phyloP scores from a whole-genome alignment of 2,329 filamentous ascomycete genomes.

The Monosporascus sp. region DNA sequence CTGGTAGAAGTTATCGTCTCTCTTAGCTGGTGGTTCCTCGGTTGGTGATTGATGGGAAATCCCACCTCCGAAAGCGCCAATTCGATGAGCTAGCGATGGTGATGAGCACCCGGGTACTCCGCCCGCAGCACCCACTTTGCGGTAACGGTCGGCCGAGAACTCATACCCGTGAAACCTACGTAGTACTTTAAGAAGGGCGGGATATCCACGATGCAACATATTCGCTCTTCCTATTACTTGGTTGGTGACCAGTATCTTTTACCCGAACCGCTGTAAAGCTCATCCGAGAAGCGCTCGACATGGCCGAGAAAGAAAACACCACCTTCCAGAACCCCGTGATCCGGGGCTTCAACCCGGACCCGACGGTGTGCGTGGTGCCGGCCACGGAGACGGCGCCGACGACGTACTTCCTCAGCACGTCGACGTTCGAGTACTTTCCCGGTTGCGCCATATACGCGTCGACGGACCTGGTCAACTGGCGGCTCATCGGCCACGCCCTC shows the following conservation, averaged over 20 bases:
- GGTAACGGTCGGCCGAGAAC: no score
- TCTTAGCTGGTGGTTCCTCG: background rate
- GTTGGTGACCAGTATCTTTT: no score
- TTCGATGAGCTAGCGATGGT: no score
- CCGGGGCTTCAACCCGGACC: slow-evolving; percentile 58
- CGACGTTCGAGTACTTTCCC: slow-evolving; percentile 58
- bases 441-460: slow-evolving; percentile 57
- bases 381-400: slow-evolving; percentile 22
- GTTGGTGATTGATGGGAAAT: slow-evolving; percentile 18
- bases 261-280: slow-evolving; percentile 1
- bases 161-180: no score
- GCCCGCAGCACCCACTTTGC: background rate
- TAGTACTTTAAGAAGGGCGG: background rate
- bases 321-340: slow-evolving; percentile 49
- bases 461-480: slow-evolving; percentile 46
- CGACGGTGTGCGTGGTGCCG: slow-evolving; percentile 38
- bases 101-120: no score
- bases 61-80: background rate
- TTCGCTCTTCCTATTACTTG: no score
- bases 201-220: background rate
- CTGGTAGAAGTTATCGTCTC: no score
- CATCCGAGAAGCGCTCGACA: background rate
- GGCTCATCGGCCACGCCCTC: slow-evolving; percentile 46
- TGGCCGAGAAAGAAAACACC: background rate
- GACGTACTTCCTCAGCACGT: slow-evolving; percentile 53